phyloP scores from a whole-genome alignment of 2,329 filamentous ascomycete genomes.

The Fusarium cicatricum region DNA sequence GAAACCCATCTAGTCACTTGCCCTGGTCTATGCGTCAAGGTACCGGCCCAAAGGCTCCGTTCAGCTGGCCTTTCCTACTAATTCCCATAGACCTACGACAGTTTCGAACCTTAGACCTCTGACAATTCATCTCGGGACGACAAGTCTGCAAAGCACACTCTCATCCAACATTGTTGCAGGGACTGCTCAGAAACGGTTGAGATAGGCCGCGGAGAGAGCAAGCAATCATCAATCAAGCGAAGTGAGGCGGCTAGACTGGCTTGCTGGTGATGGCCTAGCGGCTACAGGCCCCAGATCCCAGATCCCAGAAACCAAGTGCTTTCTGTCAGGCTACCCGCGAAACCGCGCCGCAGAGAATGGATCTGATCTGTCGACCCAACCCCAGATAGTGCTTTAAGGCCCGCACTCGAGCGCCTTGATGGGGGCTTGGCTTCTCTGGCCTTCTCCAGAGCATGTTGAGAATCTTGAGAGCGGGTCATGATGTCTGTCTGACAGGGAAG shows the following conservation, averaged over 20 bases:
- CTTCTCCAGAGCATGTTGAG: conserved; percentile 28
- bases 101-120: not conserved
- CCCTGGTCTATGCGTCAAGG: too few relatives aligned
- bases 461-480: conserved; percentile 25
- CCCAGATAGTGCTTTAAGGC: conserved; percentile 39
- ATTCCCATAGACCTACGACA: too few relatives aligned
- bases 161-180: not conserved
- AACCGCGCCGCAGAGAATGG: conserved; percentile 42
- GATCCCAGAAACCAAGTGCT: conserved; percentile 34
- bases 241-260: conserved; percentile 36
- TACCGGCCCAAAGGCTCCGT: too few relatives aligned
- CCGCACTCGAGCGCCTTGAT: conserved; percentile 28
- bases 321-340: conserved; percentile 33
- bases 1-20: too few relatives aligned
- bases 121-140: not conserved
- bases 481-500: conserved; percentile 38
- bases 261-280: conserved; percentile 20
- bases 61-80: too few relatives aligned
- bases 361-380: conserved; percentile 43
- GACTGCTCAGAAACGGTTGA: conserved; percentile 21
- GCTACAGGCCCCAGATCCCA: conserved; percentile 27
- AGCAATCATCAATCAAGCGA: conserved; percentile 19
- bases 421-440: not conserved
- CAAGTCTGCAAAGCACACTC: not conserved
- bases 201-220: conserved; percentile 11